Conservation (phyloP, 202 grass and related monocot species). For the Hordeum pubiflorum region DNA sequence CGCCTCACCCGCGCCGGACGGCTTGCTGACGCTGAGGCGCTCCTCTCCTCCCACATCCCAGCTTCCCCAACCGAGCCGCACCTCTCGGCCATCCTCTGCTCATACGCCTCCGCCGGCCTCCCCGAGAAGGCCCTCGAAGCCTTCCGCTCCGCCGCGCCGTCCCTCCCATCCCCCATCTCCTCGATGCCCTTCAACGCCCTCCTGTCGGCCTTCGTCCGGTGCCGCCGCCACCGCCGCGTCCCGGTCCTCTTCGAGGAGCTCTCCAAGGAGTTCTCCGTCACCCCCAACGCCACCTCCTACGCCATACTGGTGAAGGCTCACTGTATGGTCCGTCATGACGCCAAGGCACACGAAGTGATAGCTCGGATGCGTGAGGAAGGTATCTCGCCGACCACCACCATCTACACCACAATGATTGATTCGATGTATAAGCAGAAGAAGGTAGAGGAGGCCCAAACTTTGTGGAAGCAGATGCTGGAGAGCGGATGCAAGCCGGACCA, state of each 20-base stretch:
- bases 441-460: slow-evolving; percentile 27
- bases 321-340: slow-evolving; percentile 31
- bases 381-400: slow-evolving; percentile 42
- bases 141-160: slow-evolving; percentile 34
- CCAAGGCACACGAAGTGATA: slow-evolving; percentile 43
- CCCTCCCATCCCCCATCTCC: slow-evolving; percentile 31
- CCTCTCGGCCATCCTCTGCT: slow-evolving; percentile 55
- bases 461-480: slow-evolving; percentile 71
- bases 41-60: slow-evolving; percentile 54
- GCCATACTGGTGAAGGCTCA: slow-evolving; percentile 51
- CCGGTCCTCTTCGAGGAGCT: slow-evolving; percentile 39
- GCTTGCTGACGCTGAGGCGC: slow-evolving; percentile 35
- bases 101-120: slow-evolving; percentile 53
- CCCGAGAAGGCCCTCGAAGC: slow-evolving; percentile 42
- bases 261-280: slow-evolving; percentile 47
- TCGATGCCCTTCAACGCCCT: slow-evolving; percentile 62
- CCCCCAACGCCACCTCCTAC: slow-evolving; percentile 51
- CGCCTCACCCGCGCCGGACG: slow-evolving; percentile 48
- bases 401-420: slow-evolving; percentile 61
- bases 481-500: slow-evolving; percentile 41
- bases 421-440: slow-evolving; percentile 52
- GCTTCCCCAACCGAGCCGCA: slow-evolving; percentile 38
- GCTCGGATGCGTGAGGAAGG: slow-evolving; percentile 47
- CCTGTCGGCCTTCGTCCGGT: slow-evolving; percentile 56
- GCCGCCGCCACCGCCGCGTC: slow-evolving; percentile 34